Conservation (phyloP, 495 filamentous ascomycete species). For the Tuber microsphaerosporum region DNA sequence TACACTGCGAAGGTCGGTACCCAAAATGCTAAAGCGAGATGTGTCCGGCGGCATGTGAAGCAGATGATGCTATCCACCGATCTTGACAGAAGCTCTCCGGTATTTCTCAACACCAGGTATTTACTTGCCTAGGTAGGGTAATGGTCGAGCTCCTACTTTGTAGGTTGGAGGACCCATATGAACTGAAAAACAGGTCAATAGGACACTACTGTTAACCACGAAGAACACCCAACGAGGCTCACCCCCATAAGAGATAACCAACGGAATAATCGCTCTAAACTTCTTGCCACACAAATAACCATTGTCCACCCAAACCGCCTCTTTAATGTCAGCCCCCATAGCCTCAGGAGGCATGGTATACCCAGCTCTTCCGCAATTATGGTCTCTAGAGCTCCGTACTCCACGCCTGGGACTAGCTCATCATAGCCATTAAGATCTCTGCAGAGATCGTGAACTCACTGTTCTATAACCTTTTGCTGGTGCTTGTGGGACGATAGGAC, state of each 20-base stretch:
- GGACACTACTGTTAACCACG: neutral
- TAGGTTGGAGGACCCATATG: neutral
- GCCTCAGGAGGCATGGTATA: conserved; percentile 11
- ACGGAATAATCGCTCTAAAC: neutral
- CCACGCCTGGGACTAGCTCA: conserved; percentile 13
- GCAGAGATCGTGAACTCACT: conserved; percentile 7
- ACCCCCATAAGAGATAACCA: neutral
- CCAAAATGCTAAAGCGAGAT: conserved; percentile 12
- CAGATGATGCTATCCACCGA: conserved; percentile 1
- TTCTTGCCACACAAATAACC: neutral
- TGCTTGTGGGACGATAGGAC: neutral
- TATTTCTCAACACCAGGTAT: neutral
- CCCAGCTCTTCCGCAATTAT: conserved; percentile 16
- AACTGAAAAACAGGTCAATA: conserved; percentile 7
- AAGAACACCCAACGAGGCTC: neutral
- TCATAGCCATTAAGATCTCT: conserved; percentile 6
- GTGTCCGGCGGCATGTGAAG: neutral
- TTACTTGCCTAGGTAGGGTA: neutral
- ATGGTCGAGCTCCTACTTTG: neutral
- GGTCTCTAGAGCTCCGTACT: conserved; percentile 4
- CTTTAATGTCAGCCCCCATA: conserved; percentile 3
- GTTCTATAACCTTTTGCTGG: conserved; percentile 2
- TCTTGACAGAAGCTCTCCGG: neutral
- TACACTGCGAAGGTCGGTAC: neutral
- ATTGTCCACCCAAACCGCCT: neutral